These are phyloP conservation scores for Rosa lucieae DNA, from an alignment of 306 rosid genomes.

Conservation along the genomic window DNA sequence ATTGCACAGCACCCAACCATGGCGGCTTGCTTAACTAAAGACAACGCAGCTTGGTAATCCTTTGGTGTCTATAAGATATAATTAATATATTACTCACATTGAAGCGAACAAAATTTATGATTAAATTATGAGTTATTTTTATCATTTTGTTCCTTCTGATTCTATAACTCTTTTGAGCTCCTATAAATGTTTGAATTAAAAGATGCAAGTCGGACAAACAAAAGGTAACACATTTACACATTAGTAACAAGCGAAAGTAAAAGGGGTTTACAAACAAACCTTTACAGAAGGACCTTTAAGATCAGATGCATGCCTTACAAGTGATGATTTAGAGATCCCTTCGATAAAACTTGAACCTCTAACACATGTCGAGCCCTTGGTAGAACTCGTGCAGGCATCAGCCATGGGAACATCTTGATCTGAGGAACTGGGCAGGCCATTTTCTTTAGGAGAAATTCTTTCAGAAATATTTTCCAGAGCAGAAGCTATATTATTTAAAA, in stretches of 20 bases:
- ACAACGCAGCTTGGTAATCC: background rate
- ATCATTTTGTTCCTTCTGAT: background rate
- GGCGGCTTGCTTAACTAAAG: background rate
- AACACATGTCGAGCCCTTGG: slow-evolving; percentile 53
- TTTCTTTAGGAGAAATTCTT: slow-evolving; percentile 77
- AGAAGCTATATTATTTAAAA: slow-evolving; percentile 73
- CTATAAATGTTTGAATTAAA: background rate
- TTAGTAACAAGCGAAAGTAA: background rate
- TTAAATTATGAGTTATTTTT: background rate
- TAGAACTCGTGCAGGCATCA: slow-evolving; percentile 70
- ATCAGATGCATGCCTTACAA: slow-evolving; percentile 83
- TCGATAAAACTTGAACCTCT: slow-evolving; percentile 88
- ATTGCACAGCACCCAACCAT: slow-evolving; percentile 4
- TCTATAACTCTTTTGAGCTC: background rate
- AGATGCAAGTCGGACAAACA: background rate
- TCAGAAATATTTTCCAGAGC: slow-evolving; percentile 84
- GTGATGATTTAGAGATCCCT: slow-evolving; percentile 88
- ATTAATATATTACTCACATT: background rate
- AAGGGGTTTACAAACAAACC: slow-evolving; percentile 49
- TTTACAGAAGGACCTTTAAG: slow-evolving; percentile 85
- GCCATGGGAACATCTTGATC: slow-evolving; percentile 97
- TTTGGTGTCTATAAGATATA: background rate
- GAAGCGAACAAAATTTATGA: background rate
- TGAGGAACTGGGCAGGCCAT: slow-evolving; percentile 66
- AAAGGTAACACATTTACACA: background rate